A percentile compares a stretch with the other conserved stretches of the same genome.
phyloP scores from a whole-genome alignment of 306 rosid species.

The Prunus mongolica region DNA sequence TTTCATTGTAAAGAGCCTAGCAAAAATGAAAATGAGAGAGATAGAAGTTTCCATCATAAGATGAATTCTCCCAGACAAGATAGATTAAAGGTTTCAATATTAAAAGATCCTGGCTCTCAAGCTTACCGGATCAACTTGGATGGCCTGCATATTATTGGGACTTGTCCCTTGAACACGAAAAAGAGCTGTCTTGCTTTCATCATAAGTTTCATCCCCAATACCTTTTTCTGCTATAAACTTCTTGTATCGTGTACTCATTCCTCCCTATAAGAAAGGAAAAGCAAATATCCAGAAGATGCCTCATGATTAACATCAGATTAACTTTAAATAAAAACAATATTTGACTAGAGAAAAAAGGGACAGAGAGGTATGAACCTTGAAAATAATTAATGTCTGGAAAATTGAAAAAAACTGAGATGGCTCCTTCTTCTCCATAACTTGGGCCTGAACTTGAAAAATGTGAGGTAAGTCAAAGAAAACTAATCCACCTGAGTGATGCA shows the following conservation, averaged over 20 bases:
- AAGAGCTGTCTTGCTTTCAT: conserved; percentile 58
- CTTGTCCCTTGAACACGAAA: conserved; percentile 87
- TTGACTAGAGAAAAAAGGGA: conserved; percentile 1
- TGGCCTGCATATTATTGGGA: conserved; percentile 78
- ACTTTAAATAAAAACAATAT: conserved; percentile 12
- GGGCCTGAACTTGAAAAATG: conserved; percentile 53
- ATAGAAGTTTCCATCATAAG: background rate
- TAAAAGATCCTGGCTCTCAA: conserved; percentile 1
- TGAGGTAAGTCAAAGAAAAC: conserved; percentile 21
- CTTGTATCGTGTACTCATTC: conserved; percentile 65
- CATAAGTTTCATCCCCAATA: conserved; percentile 54
- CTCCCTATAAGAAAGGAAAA: conserved; percentile 54
- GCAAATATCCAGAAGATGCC: conserved; percentile 12
- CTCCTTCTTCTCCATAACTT: conserved; percentile 69
- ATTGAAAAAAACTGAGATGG: conserved; percentile 82
- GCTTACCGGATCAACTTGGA: conserved; percentile 84
- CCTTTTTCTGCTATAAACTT: conserved; percentile 54
- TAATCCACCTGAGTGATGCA: background rate
- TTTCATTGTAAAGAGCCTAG: background rate
- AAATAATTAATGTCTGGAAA: conserved; percentile 60
- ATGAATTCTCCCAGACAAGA: background rate
- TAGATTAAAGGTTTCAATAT: background rate
- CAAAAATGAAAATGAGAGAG: background rate
- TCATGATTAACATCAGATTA: conserved; percentile 2
- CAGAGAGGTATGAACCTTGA: conserved; percentile 49